Conservation (phyloP, 306 rosid genomes). For the Begonia masoniana region DNA sequence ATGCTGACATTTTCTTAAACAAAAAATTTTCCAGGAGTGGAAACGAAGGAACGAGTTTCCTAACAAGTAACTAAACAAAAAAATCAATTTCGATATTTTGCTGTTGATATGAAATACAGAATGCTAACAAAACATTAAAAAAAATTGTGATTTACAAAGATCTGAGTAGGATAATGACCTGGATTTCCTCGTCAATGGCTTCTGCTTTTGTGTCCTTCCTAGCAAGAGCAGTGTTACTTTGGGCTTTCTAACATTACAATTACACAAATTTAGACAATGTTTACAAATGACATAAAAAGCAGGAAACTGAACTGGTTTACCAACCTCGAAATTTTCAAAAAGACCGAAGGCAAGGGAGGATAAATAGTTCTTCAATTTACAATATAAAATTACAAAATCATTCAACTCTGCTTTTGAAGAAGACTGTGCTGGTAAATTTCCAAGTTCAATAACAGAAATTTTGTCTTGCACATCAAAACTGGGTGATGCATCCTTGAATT, state of each 20-base stretch:
- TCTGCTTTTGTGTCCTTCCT: slow-evolving; percentile 38
- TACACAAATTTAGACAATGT: slow-evolving; percentile 5
- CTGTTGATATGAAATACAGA: slow-evolving; percentile 1
- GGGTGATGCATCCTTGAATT: slow-evolving; percentile 54
- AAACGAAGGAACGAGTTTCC: neutral
- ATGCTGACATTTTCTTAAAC: too few relatives aligned
- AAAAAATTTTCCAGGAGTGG: neutral
- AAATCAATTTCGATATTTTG: neutral
- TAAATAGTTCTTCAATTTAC: slow-evolving; percentile 53
- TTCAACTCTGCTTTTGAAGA: slow-evolving; percentile 24
- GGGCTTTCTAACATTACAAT: slow-evolving; percentile 36
- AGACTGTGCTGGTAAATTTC: slow-evolving; percentile 17
- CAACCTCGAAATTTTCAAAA: slow-evolving; percentile 59
- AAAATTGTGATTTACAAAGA: neutral
- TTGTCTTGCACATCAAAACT: slow-evolving; percentile 17
- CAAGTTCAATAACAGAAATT: slow-evolving; percentile 21
- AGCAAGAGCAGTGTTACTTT: slow-evolving; percentile 25
- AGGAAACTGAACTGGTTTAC: slow-evolving; percentile 1
- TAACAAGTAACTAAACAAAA: slow-evolving; percentile 1
- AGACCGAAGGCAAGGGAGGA: slow-evolving; percentile 28
- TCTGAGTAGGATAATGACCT: slow-evolving; percentile 34
- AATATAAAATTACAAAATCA: slow-evolving; percentile 48
- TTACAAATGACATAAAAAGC: slow-evolving; percentile 9
- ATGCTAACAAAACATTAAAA: neutral
- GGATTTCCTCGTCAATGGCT: slow-evolving; percentile 45